Evolutionary conservation across 169 alveolate species (phyloP), one percentile per base, ranked within the genome.

Genomic region (Plasmodium adleri): DNA sequence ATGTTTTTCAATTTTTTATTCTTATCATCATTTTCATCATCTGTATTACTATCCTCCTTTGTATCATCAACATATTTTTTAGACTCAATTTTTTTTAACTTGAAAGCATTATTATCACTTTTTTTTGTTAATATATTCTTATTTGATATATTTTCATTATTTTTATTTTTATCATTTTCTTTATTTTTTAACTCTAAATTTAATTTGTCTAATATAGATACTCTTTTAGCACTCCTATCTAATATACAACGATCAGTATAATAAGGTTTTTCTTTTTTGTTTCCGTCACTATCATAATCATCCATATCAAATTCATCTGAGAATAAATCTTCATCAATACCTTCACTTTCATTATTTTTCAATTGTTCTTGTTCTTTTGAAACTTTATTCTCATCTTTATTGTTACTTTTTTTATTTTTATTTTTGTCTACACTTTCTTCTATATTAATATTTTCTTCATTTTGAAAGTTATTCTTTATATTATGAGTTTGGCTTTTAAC

Each of bases 171-270:
- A 32, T 26, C 58, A 56, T 68, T 66, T 10, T 67, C 10, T 20
- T 80, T 68, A 68, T 68, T 58, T n/a, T 80, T 56, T 56, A 67
- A 59, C 3, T 15, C 63, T 54, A 67, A 17, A 39, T 68, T 80
- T 66, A 80, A 68, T 60, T 80, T 67, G 50, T 80, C 83, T 15
- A 80, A 26, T 60, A 80, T 66, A 22, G 90, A 80, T n/a, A 32
- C 62, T 72, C 90, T 32, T 68, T 67, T 80, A 22, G 8, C 56
- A 56, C 52, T 80, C 24, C 13, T 80, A 15, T 80, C 83, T 12
- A 80, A 26, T 9, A 80, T 68, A 45, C 90, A 80, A 22, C 90
- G 32, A 39, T 80, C 90, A 47, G 90, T 80, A 56, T 52, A 80
- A 60, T 80, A 80, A 7, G 83, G 52, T 72, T 80, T 80, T 39